A percentile compares a stretch with the other conserved stretches of the same genome.
Evolutionary conservation across 768 basidiomycete species (phyloP).

Genomic region (Ephemerocybe angulata): DNA sequence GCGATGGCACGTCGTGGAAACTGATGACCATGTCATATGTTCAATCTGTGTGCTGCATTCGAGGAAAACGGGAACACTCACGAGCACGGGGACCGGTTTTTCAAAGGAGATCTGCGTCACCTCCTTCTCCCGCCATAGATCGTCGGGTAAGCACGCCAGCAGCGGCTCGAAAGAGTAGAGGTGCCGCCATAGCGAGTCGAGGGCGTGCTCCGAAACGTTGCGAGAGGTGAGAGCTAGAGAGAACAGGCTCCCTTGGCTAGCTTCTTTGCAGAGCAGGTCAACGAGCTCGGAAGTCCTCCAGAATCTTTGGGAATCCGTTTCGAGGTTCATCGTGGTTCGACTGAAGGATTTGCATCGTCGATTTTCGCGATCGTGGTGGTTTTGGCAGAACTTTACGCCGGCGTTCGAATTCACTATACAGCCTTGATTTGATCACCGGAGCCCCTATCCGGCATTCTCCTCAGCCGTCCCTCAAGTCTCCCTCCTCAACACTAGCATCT

Average conservation of each 20-base stretch:
- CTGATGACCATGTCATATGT: neutral
- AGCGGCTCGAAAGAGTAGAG: slow-evolving; percentile 12
- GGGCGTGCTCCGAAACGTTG: slow-evolving; percentile 9
- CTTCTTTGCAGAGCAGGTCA: too few relatives aligned
- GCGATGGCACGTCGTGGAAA: neutral
- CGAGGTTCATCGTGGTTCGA: too few relatives aligned
- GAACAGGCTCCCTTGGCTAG: too few relatives aligned
- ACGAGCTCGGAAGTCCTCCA: too few relatives aligned
- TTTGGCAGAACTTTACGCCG: too few relatives aligned
- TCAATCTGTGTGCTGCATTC: too few relatives aligned
- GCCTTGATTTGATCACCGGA: too few relatives aligned
- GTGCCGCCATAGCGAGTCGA: slow-evolving; percentile 11
- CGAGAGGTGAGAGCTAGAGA: slow-evolving; percentile 5
- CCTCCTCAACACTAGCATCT: neutral
- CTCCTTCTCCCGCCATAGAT: neutral
- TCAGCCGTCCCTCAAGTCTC: neutral
- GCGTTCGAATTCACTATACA: too few relatives aligned
- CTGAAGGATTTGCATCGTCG: too few relatives aligned
- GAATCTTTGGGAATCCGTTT: too few relatives aligned
- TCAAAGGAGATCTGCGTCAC: neutral
- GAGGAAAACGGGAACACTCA: neutral
- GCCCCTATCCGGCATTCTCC: too few relatives aligned
- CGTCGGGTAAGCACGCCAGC: slow-evolving; percentile 9
- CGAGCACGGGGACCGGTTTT: neutral
- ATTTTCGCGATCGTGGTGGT: too few relatives aligned